phyloP scores from a whole-genome alignment of 164 flowering plant genomes.

The Houttuynia cordata region DNA sequence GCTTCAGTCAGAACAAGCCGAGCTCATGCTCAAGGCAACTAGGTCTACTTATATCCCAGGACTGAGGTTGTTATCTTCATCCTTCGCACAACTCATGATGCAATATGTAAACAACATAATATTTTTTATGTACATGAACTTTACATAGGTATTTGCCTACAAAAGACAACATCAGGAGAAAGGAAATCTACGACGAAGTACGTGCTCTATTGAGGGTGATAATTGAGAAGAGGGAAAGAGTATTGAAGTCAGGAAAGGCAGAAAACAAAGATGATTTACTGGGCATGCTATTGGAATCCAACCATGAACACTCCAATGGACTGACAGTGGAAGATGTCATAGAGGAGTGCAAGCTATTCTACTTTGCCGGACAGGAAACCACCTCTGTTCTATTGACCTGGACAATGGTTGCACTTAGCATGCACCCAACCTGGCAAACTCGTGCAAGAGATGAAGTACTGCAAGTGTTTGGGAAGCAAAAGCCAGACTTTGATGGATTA shows the following conservation, averaged over 20 bases:
- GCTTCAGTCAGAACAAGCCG: slow-evolving; percentile 4
- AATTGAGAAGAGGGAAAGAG: too few relatives aligned
- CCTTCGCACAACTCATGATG: too few relatives aligned
- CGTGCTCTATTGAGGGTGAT: too few relatives aligned
- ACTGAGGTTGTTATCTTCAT: not conserved
- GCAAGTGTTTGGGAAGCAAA: slow-evolving; percentile 7
- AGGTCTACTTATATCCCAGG: slow-evolving; percentile 1
- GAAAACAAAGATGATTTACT: too few relatives aligned
- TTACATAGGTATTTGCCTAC: too few relatives aligned
- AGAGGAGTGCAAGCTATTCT: slow-evolving; percentile 27
- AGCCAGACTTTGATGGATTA: slow-evolving; percentile 5
- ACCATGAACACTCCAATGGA: slow-evolving; percentile 3
- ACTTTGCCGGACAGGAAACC: slow-evolving; percentile 10
- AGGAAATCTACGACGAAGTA: too few relatives aligned
- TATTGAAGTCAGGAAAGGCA: too few relatives aligned
- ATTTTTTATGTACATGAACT: too few relatives aligned
- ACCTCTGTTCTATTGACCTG: slow-evolving; percentile 10
- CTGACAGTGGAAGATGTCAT: slow-evolving; percentile 30
- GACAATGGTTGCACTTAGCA: slow-evolving; percentile 7
- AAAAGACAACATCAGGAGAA: too few relatives aligned
- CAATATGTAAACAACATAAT: too few relatives aligned
- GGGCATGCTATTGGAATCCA: too few relatives aligned
- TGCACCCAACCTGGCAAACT: slow-evolving; percentile 9
- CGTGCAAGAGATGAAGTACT: slow-evolving; percentile 10
- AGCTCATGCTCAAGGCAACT: slow-evolving; percentile 1